Evolutionary conservation across 495 filamentous ascomycete species (phyloP).

Genomic region (Aspergillus wentii): DNA sequence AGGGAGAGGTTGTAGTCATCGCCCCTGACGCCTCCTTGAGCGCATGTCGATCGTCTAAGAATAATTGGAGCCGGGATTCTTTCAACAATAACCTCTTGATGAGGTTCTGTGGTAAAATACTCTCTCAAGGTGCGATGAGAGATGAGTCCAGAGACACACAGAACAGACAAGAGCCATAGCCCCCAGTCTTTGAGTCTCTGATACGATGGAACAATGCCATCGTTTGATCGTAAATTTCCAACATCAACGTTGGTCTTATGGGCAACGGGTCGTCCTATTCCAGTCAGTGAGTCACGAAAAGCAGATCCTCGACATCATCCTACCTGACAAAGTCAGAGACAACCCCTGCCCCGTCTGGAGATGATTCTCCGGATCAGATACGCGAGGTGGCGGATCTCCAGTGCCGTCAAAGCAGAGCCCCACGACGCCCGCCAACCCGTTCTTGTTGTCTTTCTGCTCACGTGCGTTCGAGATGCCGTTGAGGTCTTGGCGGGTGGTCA

Average conservation of each 20-base stretch:
- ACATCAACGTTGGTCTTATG: slow-evolving; percentile 1
- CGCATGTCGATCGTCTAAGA: slow-evolving; percentile 19
- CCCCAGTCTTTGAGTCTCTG: slow-evolving; percentile 18
- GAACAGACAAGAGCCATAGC: slow-evolving; percentile 24
- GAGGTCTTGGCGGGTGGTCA: slow-evolving; percentile 55
- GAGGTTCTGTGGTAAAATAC: slow-evolving; percentile 9
- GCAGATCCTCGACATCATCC: neutral
- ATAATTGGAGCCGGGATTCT: no score
- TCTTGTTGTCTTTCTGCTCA: slow-evolving; percentile 13
- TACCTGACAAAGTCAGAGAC: slow-evolving; percentile 34
- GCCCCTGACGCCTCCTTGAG: slow-evolving; percentile 17
- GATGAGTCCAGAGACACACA: slow-evolving; percentile 19
- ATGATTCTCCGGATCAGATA: slow-evolving; percentile 7
- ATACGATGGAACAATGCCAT: slow-evolving; percentile 9
- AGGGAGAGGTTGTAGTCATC: slow-evolving; percentile 50
- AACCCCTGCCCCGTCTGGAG: slow-evolving; percentile 11
- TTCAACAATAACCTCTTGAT: no score
- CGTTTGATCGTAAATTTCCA: no score
- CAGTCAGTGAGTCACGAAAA: neutral
- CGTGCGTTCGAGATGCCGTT: slow-evolving; percentile 38
- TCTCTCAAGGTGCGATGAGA: slow-evolving; percentile 11
- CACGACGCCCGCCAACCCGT: slow-evolving; percentile 2
- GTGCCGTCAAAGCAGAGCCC: slow-evolving; percentile 6
- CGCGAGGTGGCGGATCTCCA: slow-evolving; percentile 3
- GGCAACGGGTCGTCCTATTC: slow-evolving; percentile 20